These are phyloP conservation scores for Citrus inodora DNA, from an alignment of 345 rosid genomes.

Conservation along the genomic window DNA sequence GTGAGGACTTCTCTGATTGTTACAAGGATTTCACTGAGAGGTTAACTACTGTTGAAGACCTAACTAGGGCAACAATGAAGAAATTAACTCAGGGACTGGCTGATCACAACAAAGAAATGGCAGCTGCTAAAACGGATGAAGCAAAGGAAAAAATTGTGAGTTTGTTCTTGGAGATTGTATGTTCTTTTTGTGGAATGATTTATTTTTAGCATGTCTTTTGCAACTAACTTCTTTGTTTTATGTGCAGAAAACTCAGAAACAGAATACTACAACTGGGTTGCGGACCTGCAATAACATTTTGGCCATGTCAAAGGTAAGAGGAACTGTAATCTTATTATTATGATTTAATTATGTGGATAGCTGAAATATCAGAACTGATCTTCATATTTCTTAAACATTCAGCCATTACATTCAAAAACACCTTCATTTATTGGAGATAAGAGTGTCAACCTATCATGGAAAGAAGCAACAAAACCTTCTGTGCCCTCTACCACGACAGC, in stretches of 20 bases:
- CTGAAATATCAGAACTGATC: conserved; percentile 7
- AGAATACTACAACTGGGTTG: conserved; percentile 81
- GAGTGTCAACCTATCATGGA: conserved; percentile 89
- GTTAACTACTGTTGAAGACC: conserved; percentile 77
- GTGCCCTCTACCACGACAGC: conserved; percentile 37
- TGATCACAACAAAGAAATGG: conserved; percentile 94
- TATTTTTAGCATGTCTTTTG: not conserved
- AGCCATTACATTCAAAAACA: conserved; percentile 84
- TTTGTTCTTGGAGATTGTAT: conserved; percentile 14
- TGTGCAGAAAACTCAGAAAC: conserved; percentile 82
- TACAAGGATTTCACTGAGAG: conserved; percentile 89
- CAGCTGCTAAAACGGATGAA: conserved; percentile 92
- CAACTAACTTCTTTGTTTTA: not conserved
- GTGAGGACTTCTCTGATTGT: conserved; percentile 90
- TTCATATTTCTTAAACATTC: conserved; percentile 18
- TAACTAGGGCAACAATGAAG: conserved; percentile 87
- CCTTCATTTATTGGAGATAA: conserved; percentile 91
- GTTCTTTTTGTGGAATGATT: not conserved
- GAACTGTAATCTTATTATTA: not conserved
- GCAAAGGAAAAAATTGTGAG: conserved; percentile 79
- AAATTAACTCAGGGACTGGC: conserved; percentile 91
- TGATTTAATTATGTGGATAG: not conserved
- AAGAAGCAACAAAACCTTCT: conserved; percentile 67
- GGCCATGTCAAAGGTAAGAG: conserved; percentile 89
- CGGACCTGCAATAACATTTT: conserved; percentile 93